Evolutionary conservation across 208 protist genomes (phyloP).

Genomic region (Leishmania gerbilli): DNA sequence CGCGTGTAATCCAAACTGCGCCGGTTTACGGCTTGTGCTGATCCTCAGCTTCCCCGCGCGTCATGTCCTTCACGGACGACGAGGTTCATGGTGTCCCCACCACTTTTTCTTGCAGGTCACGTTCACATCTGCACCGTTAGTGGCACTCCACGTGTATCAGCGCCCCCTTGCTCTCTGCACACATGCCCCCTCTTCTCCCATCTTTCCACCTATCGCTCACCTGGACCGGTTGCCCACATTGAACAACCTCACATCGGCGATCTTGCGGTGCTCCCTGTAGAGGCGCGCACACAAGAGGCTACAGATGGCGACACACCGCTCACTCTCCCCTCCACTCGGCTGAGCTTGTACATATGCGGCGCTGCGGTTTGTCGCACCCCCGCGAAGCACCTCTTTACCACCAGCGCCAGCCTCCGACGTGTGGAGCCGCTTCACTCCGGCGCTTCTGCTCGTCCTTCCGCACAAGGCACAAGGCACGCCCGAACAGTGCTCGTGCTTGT

Average conservation of each 20-base stretch:
- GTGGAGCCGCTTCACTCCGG: neutral
- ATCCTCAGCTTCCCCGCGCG: neutral
- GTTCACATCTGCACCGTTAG: neutral
- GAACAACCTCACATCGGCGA: neutral
- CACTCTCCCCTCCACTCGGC: neutral
- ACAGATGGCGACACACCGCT: neutral
- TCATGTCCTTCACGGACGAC: neutral
- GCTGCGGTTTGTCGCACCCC: neutral
- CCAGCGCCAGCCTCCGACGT: neutral
- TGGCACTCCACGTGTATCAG: neutral
- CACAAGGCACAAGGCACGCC: neutral
- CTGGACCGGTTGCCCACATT: neutral
- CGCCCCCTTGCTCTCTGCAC: neutral
- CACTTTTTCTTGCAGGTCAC: neutral
- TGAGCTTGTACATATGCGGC: neutral
- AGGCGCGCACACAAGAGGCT: neutral
- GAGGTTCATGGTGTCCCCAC: neutral
- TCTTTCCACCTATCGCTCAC: neutral
- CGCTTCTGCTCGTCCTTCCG: neutral
- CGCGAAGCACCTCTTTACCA: neutral
- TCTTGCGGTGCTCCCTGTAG: neutral
- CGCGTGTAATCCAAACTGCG: neutral
- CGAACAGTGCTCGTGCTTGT: neutral
- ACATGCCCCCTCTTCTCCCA: neutral
- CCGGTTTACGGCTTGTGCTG: neutral